These are phyloP conservation scores for Petasospora fabianii DNA, from an alignment of 1,139 yeast species.

Conservation along the genomic window DNA sequence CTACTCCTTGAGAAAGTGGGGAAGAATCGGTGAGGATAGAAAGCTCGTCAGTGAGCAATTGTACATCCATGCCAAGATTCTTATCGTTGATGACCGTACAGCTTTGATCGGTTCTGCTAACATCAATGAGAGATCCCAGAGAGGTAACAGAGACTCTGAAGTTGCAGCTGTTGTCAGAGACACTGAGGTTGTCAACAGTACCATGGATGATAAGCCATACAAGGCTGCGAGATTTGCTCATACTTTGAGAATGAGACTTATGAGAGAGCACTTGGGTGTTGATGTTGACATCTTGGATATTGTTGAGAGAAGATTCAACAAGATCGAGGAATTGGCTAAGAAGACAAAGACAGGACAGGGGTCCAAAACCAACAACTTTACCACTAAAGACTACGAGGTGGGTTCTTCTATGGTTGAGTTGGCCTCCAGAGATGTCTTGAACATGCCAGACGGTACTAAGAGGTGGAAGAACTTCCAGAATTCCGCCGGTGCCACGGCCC, in stretches of 20 bases:
- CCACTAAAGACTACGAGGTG: conserved; percentile 32
- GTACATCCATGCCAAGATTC: conserved; percentile 87
- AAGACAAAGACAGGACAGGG: conserved; percentile 27
- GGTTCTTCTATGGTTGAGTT: conserved; percentile 71
- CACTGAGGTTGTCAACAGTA: conserved; percentile 64
- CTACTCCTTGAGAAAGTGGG: conserved; percentile 93
- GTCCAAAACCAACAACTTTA: conserved; percentile 31
- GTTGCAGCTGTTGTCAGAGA: conserved; percentile 88
- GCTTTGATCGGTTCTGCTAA: conserved; percentile 97
- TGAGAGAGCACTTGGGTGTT: conserved; percentile 96
- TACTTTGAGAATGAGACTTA: conserved; percentile 79
- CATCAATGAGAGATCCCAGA: conserved; percentile 91
- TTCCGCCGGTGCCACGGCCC: not conserved
- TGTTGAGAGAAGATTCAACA: conserved; percentile 70
- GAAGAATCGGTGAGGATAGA: conserved; percentile 75
- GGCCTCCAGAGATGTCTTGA: conserved; percentile 64
- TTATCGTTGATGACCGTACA: conserved; percentile 90
- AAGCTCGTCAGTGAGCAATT: conserved; percentile 84
- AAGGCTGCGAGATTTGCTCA: conserved; percentile 87
- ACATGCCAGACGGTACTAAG: conserved; percentile 39
- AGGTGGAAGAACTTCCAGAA: conserved; percentile 44
- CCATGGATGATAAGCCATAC: conserved; percentile 80
- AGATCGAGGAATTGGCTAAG: conserved; percentile 54
- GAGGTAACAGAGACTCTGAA: conserved; percentile 92
- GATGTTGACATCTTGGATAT: conserved; percentile 85